Evolutionary conservation across 441 rosid species (phyloP), one percentile per base, ranked within the genome.

Genomic region (Croton laevigatus): DNA sequence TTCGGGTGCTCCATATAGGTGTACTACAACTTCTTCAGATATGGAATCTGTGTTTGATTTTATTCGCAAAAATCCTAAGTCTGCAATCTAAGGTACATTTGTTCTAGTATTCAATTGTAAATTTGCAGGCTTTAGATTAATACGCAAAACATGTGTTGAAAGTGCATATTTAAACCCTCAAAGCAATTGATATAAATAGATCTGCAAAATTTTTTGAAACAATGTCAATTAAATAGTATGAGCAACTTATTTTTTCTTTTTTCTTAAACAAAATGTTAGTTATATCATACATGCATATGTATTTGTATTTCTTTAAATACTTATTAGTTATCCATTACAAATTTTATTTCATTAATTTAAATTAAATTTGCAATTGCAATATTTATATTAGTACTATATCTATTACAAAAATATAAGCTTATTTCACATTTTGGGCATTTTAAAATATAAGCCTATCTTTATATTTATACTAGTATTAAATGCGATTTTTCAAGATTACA

Each of bases 11-110:
- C 52, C 5, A 5, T 48, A 48, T 1, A 17, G 92, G 40, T 98
- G 91, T 42, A 97, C 92, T 60, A 89, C 99, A 53, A 92, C 97
- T 81, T 90, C 92, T 71, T 94, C 99, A 2, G 94, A 92, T 98
- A 94, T 94, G 78, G 92, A 90, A 79, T 94, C 98, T 49, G 99
- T 90, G 78, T 94, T 97, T 14, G 99, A 94, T 10, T 94, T 92
- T 63, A 94, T 92, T 86, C 99, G 88, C 0, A 97, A 98, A 72
- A 94, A 88, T 62, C 99, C 99, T 58, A 92, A 92, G 76, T 92
- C 98, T 37, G 89, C 94, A 77, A 94, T 90, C 85, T 94, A 92
- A 68, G 92, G 93, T 82, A 90, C 93, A 68, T 98, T 89, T 73
- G n/a, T n/a, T n/a, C 89, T 90, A 58, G 97, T 86, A 79, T 92